Conservation (phyloP, 805 yeast genomes). For the Ogataea degrootiae region DNA sequence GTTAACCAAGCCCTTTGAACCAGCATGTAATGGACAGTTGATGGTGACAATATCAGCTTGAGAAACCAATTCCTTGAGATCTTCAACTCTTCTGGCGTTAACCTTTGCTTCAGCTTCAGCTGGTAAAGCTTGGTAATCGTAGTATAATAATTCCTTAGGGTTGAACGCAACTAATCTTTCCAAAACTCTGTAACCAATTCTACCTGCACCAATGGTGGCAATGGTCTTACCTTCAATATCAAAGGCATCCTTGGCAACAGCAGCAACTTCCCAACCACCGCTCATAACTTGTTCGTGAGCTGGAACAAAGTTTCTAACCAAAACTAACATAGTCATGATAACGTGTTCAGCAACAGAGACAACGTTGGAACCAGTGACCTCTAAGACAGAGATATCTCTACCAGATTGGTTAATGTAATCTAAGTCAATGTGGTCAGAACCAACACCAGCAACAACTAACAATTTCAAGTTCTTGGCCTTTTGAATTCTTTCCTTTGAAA, state of each 20-base stretch:
- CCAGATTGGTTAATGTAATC: slow-evolving; percentile 57
- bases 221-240: slow-evolving; percentile 73
- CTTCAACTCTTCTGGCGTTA: slow-evolving; percentile 55
- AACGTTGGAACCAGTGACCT: slow-evolving; percentile 81
- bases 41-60: slow-evolving; percentile 71
- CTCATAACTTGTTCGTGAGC: slow-evolving; percentile 63
- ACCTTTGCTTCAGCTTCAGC: slow-evolving; percentile 53
- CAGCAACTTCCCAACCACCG: slow-evolving; percentile 76
- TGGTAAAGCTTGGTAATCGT: slow-evolving; percentile 68
- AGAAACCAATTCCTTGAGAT: slow-evolving; percentile 59
- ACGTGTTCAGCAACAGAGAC: slow-evolving; percentile 80
- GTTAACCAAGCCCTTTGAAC: slow-evolving; percentile 63
- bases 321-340: slow-evolving; percentile 62
- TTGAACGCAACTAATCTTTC: slow-evolving; percentile 69
- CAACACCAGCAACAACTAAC: slow-evolving; percentile 78
- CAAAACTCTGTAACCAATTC: slow-evolving; percentile 73
- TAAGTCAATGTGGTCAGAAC: slow-evolving; percentile 76
- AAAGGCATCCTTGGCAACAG: slow-evolving; percentile 64
- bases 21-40: slow-evolving; percentile 73
- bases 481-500: slow-evolving; percentile 59
- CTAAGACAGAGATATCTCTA: slow-evolving; percentile 60
- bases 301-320: slow-evolving; percentile 74
- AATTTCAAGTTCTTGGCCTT: slow-evolving; percentile 69
- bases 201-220: slow-evolving; percentile 79
- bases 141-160: slow-evolving; percentile 69